Conservation (phyloP, 1,139 yeast species). For the Pichia sp. region DNA sequence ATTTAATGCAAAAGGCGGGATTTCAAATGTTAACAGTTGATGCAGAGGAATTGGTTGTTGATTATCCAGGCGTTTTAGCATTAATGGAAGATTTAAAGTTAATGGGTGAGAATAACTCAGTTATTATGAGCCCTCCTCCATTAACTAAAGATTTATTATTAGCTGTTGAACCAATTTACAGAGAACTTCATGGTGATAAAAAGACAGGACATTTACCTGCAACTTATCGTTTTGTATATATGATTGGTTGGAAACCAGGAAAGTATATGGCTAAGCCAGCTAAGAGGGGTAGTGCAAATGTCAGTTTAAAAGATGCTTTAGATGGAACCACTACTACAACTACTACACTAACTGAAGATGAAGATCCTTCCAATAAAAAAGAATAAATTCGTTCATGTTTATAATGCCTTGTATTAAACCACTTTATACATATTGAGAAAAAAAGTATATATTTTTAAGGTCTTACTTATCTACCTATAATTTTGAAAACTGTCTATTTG, state of each 20-base stretch:
- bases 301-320: constrained; percentile 60
- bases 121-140: constrained; percentile 47
- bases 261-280: constrained; percentile 62
- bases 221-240: constrained; percentile 68
- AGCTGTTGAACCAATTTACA: constrained; percentile 74
- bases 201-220: constrained; percentile 47
- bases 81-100: constrained; percentile 65
- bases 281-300: constrained; percentile 63
- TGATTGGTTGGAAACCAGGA: constrained; percentile 88
- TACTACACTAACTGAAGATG: constrained; percentile 20
- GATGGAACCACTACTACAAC: constrained; percentile 16
- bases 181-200: constrained; percentile 58
- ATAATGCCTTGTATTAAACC: background rate
- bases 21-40: constrained; percentile 78
- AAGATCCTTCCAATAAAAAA: constrained; percentile 5
- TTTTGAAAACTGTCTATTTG: too few relatives aligned
- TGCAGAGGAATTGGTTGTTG: constrained; percentile 76
- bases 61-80: constrained; percentile 69
- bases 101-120: constrained; percentile 84
- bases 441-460: background rate
- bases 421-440: background rate
- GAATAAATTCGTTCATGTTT: constrained; percentile 25
- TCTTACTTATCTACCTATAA: background rate
- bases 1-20: constrained; percentile 66
- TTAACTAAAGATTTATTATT: constrained; percentile 61